Conservation (phyloP, 176 grass and related monocot genomes). For the Dendrocalamus sinicus region DNA sequence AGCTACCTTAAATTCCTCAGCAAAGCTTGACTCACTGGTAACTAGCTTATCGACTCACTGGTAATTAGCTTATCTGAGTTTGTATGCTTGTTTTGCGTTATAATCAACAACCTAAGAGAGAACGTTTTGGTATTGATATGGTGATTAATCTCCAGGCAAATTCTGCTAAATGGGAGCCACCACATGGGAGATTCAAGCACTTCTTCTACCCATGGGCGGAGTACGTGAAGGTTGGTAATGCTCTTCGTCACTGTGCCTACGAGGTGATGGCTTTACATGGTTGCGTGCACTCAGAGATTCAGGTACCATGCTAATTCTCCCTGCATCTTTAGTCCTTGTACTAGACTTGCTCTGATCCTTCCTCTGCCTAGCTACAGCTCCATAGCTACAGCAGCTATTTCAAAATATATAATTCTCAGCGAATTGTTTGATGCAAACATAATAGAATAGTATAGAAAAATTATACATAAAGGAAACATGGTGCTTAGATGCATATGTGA, state of each 20-base stretch:
- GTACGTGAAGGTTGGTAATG: constrained; percentile 69
- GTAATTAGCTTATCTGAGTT: constrained; percentile 31
- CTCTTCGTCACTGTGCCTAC: constrained; percentile 72
- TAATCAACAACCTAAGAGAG: not conserved
- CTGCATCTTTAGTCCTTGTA: not conserved
- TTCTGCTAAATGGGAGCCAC: constrained; percentile 89
- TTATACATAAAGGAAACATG: not conserved
- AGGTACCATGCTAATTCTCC: constrained; percentile 51
- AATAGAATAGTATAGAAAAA: constrained; percentile 7
- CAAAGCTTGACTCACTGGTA: constrained; percentile 80
- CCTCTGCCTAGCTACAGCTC: not conserved
- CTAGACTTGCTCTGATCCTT: constrained; percentile 9
- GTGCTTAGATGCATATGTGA: not conserved
- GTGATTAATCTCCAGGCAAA: constrained; percentile 52
- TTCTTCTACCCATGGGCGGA: constrained; percentile 75
- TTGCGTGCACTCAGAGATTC: constrained; percentile 81
- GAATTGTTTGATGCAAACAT: constrained; percentile 4
- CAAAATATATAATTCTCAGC: not conserved
- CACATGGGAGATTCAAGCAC: constrained; percentile 78
- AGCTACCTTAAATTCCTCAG: constrained; percentile 67
- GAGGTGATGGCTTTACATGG: constrained; percentile 87
- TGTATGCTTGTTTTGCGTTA: constrained; percentile 5
- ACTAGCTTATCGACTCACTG: constrained; percentile 53
- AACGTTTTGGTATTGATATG: constrained; percentile 13
- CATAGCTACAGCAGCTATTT: constrained; percentile 5